Evolutionary conservation across 192 early-diverging fungal species (phyloP), one percentile per base, ranked within the genome.

Genomic region (Ambispora gerdemannii): DNA sequence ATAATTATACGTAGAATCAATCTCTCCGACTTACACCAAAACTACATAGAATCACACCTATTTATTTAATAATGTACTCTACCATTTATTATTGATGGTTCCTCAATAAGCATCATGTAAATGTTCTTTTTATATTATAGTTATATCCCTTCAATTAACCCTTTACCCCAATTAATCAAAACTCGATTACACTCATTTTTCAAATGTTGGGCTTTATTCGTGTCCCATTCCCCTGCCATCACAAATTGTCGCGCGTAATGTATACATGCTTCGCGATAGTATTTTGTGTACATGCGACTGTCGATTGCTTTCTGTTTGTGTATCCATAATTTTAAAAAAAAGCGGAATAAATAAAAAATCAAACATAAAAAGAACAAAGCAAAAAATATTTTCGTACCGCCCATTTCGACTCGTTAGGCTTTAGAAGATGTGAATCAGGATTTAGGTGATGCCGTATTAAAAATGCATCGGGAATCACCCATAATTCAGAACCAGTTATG

Each of bases 231-330:
- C n/a, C 80, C 83, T 13, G 79, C 66, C 3, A 77, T 71, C 66
- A 79, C 77, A 27, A 86, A 77, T 25, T 81, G 81, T 50, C 83
- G 78, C 36, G 83, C 81, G 74, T 83, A 79, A 73, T 84, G 79
- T 15, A 86, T 74, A 71, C 85, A 86, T 13, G 78, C 68, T 56
- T 86, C 85, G 35, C 82, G 79, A 70, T 82, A 79, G 58, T 83
- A 86, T 71, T 84, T 86, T 38, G 80, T 78, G 65, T 86, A 84
- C 31, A 86, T 61, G 6, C 85, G 80, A 53, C 75, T 80, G 52
- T 82, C 78, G 52, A 86, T 82, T 7, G 74, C 79, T 66, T 78
- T 78, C 84, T 86, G 74, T 56, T 50, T 33, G 30, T 43, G 38
- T 6, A 43, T 10, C 15, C 38, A 43, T 10, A 43, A 43, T 6